phyloP scores from a whole-genome alignment of 2,329 filamentous ascomycete species.

The Verticillium nubilum region DNA sequence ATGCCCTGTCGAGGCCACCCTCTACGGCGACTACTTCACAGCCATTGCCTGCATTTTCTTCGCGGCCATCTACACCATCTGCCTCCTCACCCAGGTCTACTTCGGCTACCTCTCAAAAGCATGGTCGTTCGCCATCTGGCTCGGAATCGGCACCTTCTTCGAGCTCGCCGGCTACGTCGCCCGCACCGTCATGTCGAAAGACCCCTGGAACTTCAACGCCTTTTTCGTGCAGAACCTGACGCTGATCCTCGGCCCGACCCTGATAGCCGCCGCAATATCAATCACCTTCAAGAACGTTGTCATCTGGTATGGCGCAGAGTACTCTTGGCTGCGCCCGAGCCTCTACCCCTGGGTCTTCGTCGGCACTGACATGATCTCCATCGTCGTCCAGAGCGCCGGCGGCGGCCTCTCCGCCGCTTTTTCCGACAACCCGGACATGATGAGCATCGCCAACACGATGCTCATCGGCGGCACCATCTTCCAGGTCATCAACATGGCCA shows the following conservation, averaged over 20 bases:
- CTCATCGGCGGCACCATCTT: constrained; percentile 18
- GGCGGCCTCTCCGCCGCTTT: constrained; percentile 8
- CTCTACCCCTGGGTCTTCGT: constrained; percentile 46
- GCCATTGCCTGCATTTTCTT: neutral
- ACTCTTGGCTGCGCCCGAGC: constrained; percentile 31
- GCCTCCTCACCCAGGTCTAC: neutral
- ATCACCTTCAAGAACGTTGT: constrained; percentile 41
- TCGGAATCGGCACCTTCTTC: neutral
- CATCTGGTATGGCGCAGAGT: constrained; percentile 32
- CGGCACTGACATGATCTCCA: constrained; percentile 37
- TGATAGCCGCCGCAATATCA: constrained; percentile 39
- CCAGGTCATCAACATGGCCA: constrained; percentile 20
- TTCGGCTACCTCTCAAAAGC: neutral
- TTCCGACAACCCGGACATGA: neutral
- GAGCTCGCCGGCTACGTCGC: neutral
- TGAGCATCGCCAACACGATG: constrained; percentile 11
- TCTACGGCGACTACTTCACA: constrained; percentile 1
- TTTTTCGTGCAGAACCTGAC: constrained; percentile 26
- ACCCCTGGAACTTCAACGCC: constrained; percentile 33
- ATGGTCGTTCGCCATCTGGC: constrained; percentile 3
- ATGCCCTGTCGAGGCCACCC: constrained; percentile 1
- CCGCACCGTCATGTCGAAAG: constrained; percentile 12
- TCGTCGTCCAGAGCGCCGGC: constrained; percentile 18
- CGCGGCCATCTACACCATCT: neutral
- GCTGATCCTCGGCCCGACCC: constrained; percentile 33